Evolutionary conservation across 192 early-diverging fungal genomes (phyloP).

Genomic region (Coemansia umbellata): DNA sequence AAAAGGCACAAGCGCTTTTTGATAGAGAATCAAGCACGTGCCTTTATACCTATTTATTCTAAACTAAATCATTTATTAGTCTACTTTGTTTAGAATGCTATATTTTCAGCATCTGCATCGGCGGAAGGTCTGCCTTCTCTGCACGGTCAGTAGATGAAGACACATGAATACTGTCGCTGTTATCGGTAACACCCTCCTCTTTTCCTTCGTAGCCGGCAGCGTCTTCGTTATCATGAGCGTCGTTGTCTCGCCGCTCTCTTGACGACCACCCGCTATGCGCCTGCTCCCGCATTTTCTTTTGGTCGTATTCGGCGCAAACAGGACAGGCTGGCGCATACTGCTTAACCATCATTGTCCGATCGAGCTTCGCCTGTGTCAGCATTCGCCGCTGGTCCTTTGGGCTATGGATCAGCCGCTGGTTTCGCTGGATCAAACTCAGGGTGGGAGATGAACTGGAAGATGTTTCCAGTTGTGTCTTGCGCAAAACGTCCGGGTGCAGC

Average conservation of each 20-base stretch:
- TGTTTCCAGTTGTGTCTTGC: slow-evolving; percentile 19
- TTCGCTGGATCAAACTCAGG: neutral
- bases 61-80: too few species aligned
- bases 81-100: too few species aligned
- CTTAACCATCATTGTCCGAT: slow-evolving; percentile 32
- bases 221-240: neutral
- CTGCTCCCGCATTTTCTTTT: slow-evolving; percentile 14
- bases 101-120: slow-evolving; percentile 27
- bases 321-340: slow-evolving; percentile 28
- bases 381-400: slow-evolving; percentile 19
- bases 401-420: slow-evolving; percentile 7
- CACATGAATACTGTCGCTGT: neutral
- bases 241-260: slow-evolving; percentile 21
- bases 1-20: too few species aligned
- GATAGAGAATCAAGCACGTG: too few species aligned
- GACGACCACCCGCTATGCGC: slow-evolving; percentile 31
- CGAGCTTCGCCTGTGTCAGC: slow-evolving; percentile 37
- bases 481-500: slow-evolving; percentile 54
- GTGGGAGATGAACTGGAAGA: neutral
- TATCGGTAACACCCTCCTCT: too few species aligned
- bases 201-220: too few species aligned
- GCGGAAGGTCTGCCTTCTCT: slow-evolving; percentile 40
- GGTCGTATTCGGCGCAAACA: slow-evolving; percentile 35
- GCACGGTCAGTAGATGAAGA: neutral
- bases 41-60: too few species aligned